Evolutionary conservation across 1,284 basidiomycete species (phyloP), one percentile per base, ranked within the genome.

Genomic region (Pterula multifida): DNA sequence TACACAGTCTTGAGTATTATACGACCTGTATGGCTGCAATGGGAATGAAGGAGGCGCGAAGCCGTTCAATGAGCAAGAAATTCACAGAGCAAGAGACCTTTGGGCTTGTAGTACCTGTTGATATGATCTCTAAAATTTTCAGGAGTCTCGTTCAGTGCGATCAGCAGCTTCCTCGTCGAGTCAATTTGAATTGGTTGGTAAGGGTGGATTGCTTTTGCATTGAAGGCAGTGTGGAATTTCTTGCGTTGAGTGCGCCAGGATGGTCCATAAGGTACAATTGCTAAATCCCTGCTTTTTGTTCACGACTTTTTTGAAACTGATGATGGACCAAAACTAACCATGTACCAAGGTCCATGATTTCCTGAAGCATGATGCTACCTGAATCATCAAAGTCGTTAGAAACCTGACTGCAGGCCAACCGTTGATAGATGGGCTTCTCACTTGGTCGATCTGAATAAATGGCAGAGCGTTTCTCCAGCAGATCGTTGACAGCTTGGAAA

Each of bases 381-480:
- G 9, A 6, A 42, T 17, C 6, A 42, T 32, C 28, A 32, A 15
- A 32, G 28, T 15, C 28, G 17, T 4, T 9, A 22, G 39, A 4
- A 9, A 19, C 21, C 13, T 42, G 6, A 42, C 39, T 4, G 9
- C 39, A 22, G 17, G 39, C 4, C 9, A 17, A n/a, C 4, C 39
- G 39, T 11, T 6, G 39, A 6, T n/a, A 42, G 19, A 17, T 42
- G 39, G 19, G 17, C 13, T 22, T 9, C 32, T 35, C 22, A 47
- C 45, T 63, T 0, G 83, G 81, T n/a, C 83, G 73, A 56, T 81
- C 79, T 3, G 83, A 84, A 61, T 84, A 85, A 49, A 76, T 75
- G n/a, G 73, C 65, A 51, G 77, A 78, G 57, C 80, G 78, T 64
- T 78, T 81, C 60, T 85, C 79, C 45, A 86, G 69, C 62, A 86